A percentile compares a stretch with the other conserved stretches of the same genome.
These are phyloP conservation scores for Coemansia sp. DNA, from an alignment of 192 early-diverging fungal genomes.

Conservation along the genomic window DNA sequence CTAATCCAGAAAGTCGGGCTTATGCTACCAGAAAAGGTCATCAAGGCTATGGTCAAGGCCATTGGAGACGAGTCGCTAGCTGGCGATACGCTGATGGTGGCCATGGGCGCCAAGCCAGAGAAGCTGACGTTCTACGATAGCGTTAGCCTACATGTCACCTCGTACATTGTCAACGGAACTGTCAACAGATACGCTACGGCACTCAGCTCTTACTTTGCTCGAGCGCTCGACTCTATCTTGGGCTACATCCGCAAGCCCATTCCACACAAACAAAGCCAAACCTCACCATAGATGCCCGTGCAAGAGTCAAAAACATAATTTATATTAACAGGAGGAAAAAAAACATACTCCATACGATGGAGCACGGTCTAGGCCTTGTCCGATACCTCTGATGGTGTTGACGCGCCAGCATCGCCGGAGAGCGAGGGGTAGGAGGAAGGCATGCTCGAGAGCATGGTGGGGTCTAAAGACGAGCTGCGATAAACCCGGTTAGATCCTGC, in stretches of 20 bases:
- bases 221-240: constrained; percentile 11
- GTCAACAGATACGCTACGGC: constrained; percentile 22
- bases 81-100: constrained; percentile 55
- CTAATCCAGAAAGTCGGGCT: constrained; percentile 33
- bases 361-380: constrained; percentile 1
- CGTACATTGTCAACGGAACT: constrained; percentile 36
- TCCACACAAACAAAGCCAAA: neutral
- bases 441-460: constrained; percentile 36
- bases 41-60: constrained; percentile 57
- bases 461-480: constrained; percentile 47
- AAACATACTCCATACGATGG: neutral
- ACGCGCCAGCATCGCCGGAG: constrained; percentile 5
- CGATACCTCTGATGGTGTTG: neutral
- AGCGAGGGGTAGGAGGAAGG: constrained; percentile 40
- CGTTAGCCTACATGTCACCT: constrained; percentile 20
- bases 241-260: constrained; percentile 18
- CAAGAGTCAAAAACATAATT: constrained; percentile 1
- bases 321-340: neutral
- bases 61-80: constrained; percentile 56
- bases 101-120: constrained; percentile 27
- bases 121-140: constrained; percentile 37
- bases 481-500: neutral
- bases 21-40: constrained; percentile 52
- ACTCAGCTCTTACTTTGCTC: constrained; percentile 13
- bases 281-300: neutral